Evolutionary conservation across 2,329 filamentous ascomycete genomes (phyloP).

Genomic region (Cordyceps farinosa): DNA sequence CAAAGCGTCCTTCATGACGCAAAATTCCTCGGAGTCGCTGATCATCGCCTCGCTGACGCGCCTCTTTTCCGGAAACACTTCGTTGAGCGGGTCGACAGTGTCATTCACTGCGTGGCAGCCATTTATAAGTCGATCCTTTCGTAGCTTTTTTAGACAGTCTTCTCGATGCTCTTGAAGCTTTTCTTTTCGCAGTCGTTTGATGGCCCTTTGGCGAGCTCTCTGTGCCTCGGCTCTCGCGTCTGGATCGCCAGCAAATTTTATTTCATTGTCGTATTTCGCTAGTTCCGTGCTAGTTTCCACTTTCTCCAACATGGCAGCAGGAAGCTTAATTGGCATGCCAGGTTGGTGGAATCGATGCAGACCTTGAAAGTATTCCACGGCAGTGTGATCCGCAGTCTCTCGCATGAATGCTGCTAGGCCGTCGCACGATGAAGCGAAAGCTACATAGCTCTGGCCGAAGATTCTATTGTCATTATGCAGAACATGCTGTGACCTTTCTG

Average conservation of each 20-base stretch:
- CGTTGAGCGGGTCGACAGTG: neutral
- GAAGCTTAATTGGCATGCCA: constrained; percentile 7
- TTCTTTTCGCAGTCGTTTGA: neutral
- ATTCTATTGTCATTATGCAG: constrained; percentile 6
- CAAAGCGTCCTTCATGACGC: neutral
- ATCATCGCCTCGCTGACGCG: constrained; percentile 2
- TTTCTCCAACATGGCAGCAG: neutral
- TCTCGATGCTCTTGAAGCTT: neutral
- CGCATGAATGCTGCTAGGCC: constrained; percentile 3
- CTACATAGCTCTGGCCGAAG: constrained; percentile 14
- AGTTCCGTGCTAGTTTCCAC: neutral
- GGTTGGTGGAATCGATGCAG: constrained; percentile 7
- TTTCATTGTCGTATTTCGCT: neutral
- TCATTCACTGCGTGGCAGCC: neutral
- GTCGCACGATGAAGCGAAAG: constrained; percentile 1
- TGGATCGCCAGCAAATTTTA: neutral
- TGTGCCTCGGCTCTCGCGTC: neutral
- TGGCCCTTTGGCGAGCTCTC: neutral
- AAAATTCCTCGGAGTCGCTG: constrained; percentile 4
- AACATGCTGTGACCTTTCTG: constrained; percentile 4
- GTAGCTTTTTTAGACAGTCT: constrained; percentile 2
- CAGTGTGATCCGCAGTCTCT: constrained; percentile 1
- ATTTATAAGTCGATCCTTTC: neutral
- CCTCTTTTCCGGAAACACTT: constrained; percentile 2
- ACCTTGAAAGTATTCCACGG: constrained; percentile 10